Conservation (phyloP, 2,329 filamentous ascomycete genomes). For the Aspergillus ochraceus region DNA sequence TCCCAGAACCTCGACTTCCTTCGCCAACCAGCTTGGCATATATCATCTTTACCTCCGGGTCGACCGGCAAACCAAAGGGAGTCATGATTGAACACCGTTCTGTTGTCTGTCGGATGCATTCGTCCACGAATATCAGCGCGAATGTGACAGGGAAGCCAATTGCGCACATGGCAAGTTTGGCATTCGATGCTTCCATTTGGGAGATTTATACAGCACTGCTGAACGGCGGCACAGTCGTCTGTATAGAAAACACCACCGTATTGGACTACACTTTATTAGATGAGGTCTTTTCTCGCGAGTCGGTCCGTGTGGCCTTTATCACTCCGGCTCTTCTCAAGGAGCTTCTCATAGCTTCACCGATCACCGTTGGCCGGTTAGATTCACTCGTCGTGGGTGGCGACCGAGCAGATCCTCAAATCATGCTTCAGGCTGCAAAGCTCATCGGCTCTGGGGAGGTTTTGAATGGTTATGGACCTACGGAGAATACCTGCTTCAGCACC, state of each 20-base stretch:
- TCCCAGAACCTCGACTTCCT: background rate
- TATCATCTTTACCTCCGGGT: slow-evolving; percentile 4
- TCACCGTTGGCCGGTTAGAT: background rate
- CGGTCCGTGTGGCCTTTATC: background rate
- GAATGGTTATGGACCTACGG: slow-evolving; percentile 5
- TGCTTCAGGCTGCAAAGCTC: background rate
- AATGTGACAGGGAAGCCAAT: background rate
- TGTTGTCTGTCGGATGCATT: background rate
- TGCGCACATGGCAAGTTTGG: background rate
- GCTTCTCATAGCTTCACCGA: background rate
- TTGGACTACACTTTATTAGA: background rate
- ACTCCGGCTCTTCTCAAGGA: slow-evolving; percentile 2
- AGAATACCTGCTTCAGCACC: slow-evolving; percentile 1
- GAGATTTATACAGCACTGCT: slow-evolving; percentile 6
- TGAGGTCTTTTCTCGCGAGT: background rate
- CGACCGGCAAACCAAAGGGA: slow-evolving; percentile 4
- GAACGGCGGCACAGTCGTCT: slow-evolving; percentile 1
- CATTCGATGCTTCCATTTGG: slow-evolving; percentile 1
- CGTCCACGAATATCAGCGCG: background rate
- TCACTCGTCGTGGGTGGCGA: slow-evolving; percentile 4
- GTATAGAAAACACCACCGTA: background rate
- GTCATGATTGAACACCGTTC: slow-evolving; percentile 6
- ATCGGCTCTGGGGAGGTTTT: background rate
- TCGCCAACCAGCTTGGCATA: background rate
- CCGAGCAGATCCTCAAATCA: slow-evolving; percentile 1